Evolutionary conservation across 2,329 filamentous ascomycete genomes (phyloP).

Genomic region (Thelonectria rubi): DNA sequence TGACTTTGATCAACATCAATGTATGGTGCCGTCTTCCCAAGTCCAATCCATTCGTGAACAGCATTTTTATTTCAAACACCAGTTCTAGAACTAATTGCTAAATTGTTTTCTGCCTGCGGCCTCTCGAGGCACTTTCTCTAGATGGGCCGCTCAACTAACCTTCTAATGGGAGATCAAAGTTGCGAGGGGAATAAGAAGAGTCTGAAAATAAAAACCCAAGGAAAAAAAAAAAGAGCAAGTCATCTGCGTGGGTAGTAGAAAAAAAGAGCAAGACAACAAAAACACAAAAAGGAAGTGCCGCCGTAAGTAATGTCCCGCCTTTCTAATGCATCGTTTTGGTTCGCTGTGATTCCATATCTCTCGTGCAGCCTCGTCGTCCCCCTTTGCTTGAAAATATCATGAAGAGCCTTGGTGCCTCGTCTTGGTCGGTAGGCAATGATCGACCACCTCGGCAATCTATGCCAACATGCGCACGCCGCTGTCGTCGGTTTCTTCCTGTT

Average conservation of each 20-base stretch:
- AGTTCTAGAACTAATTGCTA: conserved; percentile 6
- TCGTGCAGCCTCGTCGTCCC: conserved; percentile 37
- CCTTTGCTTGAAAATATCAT: conserved; percentile 34
- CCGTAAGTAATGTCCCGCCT: conserved; percentile 38
- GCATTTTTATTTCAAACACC: neutral
- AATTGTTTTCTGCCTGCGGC: conserved; percentile 5
- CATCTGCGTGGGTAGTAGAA: conserved; percentile 1
- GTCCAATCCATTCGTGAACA: neutral
- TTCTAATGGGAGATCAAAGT: conserved; percentile 30
- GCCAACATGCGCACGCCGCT: conserved; percentile 45
- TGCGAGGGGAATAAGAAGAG: conserved; percentile 35
- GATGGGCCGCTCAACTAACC: conserved; percentile 6
- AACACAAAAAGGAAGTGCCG: conserved; percentile 30
- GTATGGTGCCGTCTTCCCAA: neutral
- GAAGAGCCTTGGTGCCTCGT: conserved; percentile 28
- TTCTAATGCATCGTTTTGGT: conserved; percentile 43
- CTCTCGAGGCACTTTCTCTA: neutral
- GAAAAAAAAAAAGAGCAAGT: neutral
- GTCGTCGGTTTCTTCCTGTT: conserved; percentile 40
- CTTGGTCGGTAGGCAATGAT: conserved; percentile 35
- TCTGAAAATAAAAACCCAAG: conserved; percentile 19
- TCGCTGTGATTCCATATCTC: conserved; percentile 38
- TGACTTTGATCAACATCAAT: neutral
- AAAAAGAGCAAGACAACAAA: conserved; percentile 30
- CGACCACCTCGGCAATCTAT: conserved; percentile 42